Conservation (phyloP, 2,329 filamentous ascomycete genomes). For the Talaromyces sp. region DNA sequence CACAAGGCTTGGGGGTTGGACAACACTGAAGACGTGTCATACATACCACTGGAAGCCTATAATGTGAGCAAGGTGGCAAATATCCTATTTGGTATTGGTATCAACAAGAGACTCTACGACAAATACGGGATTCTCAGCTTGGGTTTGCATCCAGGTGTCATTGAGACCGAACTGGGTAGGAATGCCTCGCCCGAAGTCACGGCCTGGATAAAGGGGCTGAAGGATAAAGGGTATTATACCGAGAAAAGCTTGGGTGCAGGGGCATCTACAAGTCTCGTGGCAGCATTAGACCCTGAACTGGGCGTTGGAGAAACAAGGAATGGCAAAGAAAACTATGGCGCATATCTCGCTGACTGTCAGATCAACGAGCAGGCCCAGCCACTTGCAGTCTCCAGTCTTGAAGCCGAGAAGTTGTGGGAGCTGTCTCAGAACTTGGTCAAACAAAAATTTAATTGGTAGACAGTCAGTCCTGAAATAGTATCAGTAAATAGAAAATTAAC, state of each 20-base stretch:
- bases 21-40: constrained; percentile 3
- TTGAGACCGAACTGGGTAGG: constrained; percentile 2
- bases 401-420: constrained; percentile 43
- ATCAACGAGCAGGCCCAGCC: constrained; percentile 26
- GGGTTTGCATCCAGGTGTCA: constrained; percentile 25
- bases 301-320: constrained; percentile 12
- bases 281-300: constrained; percentile 41
- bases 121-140: constrained; percentile 19
- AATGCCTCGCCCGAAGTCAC: constrained; percentile 13
- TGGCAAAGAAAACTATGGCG: constrained; percentile 25
- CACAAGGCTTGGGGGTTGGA: not conserved
- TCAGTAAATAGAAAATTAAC: too few species aligned
- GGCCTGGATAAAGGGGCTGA: constrained; percentile 22
- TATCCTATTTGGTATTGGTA: constrained; percentile 38
- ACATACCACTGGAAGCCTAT: constrained; percentile 14
- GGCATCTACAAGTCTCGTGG: constrained; percentile 39
- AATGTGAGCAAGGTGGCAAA: constrained; percentile 42
- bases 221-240: constrained; percentile 4
- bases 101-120: constrained; percentile 20
- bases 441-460: constrained; percentile 27
- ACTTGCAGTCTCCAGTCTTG: constrained; percentile 20
- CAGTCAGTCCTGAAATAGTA: not conserved
- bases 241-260: constrained; percentile 40
- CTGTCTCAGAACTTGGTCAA: constrained; percentile 44
- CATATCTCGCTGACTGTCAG: constrained; percentile 41